phyloP scores from a whole-genome alignment of 371 early-diverging fungal species.

The Mortierella sp. region DNA sequence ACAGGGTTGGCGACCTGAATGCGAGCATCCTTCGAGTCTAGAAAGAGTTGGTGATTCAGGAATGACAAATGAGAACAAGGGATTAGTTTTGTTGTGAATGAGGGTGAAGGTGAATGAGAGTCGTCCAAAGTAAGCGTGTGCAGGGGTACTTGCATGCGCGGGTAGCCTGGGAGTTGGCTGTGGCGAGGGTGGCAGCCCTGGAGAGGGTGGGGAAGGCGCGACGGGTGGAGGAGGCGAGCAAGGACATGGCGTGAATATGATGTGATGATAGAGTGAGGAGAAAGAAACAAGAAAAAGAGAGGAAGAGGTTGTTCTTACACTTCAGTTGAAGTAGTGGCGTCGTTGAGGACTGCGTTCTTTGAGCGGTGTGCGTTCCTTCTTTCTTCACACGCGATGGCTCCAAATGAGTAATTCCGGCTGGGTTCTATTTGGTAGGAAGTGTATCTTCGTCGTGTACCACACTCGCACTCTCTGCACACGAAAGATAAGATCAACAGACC shows the following conservation, averaged over 20 bases:
- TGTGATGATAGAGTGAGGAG: neutral
- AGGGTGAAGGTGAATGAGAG: neutral
- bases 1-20: slow-evolving; percentile 85
- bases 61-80: neutral
- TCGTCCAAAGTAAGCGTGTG: neutral
- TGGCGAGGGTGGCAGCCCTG: slow-evolving; percentile 44
- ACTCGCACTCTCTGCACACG: neutral
- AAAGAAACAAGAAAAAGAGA: slow-evolving; percentile 1
- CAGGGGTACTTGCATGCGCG: slow-evolving; percentile 43
- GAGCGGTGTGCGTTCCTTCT: neutral
- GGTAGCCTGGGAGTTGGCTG: slow-evolving; percentile 43
- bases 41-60: neutral
- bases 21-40: slow-evolving; percentile 65
- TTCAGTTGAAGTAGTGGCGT: neutral
- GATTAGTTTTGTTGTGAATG: neutral
- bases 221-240: slow-evolving; percentile 43
- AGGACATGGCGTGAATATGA: slow-evolving; percentile 34
- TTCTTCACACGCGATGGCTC: neutral
- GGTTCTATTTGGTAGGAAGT: neutral
- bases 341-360: no score
- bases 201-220: slow-evolving; percentile 48
- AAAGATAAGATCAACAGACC: neutral
- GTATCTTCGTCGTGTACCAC: neutral
- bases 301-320: no score
- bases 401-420: neutral